Conservation (phyloP, 192 early-diverging fungal genomes). For the Podila epigama region DNA sequence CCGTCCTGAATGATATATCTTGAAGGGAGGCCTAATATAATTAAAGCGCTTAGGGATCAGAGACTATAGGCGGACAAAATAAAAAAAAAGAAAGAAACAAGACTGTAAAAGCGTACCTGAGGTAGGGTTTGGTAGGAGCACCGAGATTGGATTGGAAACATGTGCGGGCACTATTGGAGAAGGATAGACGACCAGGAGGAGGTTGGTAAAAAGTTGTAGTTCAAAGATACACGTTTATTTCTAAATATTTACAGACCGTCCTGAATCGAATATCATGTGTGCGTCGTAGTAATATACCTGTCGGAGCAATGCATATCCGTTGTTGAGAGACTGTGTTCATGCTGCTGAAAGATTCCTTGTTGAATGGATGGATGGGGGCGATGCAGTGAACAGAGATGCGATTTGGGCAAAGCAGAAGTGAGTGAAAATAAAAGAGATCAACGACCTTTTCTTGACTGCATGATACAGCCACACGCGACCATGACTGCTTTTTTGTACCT, state of each 20-base stretch:
- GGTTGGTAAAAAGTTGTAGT: not conserved
- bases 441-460: no score
- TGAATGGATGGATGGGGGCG: not conserved
- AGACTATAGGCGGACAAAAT: no score
- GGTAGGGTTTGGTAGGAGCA: slow-evolving; percentile 48
- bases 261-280: no score
- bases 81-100: no score
- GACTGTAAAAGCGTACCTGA: slow-evolving; percentile 50
- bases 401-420: not conserved
- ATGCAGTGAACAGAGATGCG: no score
- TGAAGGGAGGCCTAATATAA: slow-evolving; percentile 41
- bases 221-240: not conserved
- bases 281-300: not conserved
- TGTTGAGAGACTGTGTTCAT: slow-evolving; percentile 26
- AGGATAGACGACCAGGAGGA: not conserved
- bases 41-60: not conserved
- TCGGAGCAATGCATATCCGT: slow-evolving; percentile 45
- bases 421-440: no score
- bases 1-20: slow-evolving; percentile 55
- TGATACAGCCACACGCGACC: no score
- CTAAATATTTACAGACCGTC: not conserved
- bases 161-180: slow-evolving; percentile 7
- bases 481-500: no score
- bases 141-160: slow-evolving; percentile 22
- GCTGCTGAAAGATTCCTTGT: not conserved